Evolutionary conservation across 768 basidiomycete genomes (phyloP).

Genomic region (Boletus rufocinnamomeus): DNA sequence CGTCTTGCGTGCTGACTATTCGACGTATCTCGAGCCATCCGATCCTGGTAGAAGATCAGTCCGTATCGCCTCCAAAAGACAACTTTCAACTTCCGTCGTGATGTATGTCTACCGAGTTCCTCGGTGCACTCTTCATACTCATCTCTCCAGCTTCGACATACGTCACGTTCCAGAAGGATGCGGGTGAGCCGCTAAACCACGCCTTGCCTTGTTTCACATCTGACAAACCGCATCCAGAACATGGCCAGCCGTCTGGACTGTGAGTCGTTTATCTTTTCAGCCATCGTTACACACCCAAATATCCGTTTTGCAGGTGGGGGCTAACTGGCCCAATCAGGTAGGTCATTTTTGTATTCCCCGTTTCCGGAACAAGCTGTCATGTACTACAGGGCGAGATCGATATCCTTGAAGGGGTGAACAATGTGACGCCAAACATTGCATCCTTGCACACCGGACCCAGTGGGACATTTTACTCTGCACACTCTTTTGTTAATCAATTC

Average conservation of each 20-base stretch:
- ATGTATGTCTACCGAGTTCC: conserved; percentile 18
- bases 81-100: conserved; percentile 18
- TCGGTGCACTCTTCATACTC: not conserved
- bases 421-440: conserved; percentile 35
- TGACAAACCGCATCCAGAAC: conserved; percentile 15
- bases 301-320: conserved; percentile 13
- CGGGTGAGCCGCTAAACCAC: conserved; percentile 18
- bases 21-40: conserved; percentile 20
- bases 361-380: not conserved
- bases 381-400: conserved; percentile 44
- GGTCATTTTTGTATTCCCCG: not conserved
- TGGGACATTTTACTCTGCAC: conserved; percentile 5
- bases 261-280: not conserved
- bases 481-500: not conserved
- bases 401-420: conserved; percentile 51
- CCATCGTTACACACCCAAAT: no score
- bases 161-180: conserved; percentile 36
- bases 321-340: conserved; percentile 24
- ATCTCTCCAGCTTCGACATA: conserved; percentile 29
- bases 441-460: conserved; percentile 33
- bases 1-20: conserved; percentile 34
- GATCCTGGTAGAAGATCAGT: conserved; percentile 34
- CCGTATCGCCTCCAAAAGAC: conserved; percentile 28
- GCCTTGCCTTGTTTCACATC: not conserved
- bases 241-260: conserved; percentile 31